phyloP scores from a whole-genome alignment of 2,329 filamentous ascomycete species.

The Zymoseptoria passerinii region DNA sequence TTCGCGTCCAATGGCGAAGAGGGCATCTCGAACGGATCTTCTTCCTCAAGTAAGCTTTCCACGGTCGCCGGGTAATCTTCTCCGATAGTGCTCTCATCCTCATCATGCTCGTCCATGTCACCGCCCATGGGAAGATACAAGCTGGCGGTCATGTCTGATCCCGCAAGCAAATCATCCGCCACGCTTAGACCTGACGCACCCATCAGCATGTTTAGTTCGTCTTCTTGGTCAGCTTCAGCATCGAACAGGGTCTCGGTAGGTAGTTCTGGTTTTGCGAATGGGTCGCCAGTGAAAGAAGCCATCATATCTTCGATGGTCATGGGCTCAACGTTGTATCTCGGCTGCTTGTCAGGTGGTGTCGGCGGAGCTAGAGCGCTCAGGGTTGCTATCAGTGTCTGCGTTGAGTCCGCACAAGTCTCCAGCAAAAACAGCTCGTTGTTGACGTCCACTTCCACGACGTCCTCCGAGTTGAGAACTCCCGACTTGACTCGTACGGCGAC shows the following conservation, averaged over 20 bases:
- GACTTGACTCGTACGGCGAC: slow-evolving; percentile 54
- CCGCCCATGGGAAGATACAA: slow-evolving; percentile 29
- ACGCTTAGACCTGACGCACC: slow-evolving; percentile 13
- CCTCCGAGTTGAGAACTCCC: slow-evolving; percentile 51
- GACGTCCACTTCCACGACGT: slow-evolving; percentile 69
- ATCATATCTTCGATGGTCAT: slow-evolving; percentile 82
- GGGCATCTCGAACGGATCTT: slow-evolving; percentile 33
- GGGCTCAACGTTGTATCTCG: slow-evolving; percentile 79
- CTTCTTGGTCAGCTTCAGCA: slow-evolving; percentile 21
- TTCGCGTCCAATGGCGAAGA: slow-evolving; percentile 19
- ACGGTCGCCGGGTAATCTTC: slow-evolving; percentile 24
- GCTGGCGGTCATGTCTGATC: slow-evolving; percentile 27
- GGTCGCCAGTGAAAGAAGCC: slow-evolving; percentile 81
- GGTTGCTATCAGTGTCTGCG: slow-evolving; percentile 76
- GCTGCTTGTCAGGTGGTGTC: slow-evolving; percentile 68
- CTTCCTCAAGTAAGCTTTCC: slow-evolving; percentile 30
- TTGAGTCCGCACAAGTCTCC: slow-evolving; percentile 95
- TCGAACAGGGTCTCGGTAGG: slow-evolving; percentile 46
- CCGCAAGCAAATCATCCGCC: slow-evolving; percentile 33
- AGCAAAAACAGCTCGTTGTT: slow-evolving; percentile 80
- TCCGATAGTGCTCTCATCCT: slow-evolving; percentile 12
- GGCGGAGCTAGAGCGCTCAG: slow-evolving; percentile 76
- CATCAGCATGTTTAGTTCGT: slow-evolving; percentile 26
- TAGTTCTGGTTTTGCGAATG: slow-evolving; percentile 58
- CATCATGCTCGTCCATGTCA: slow-evolving; percentile 17